phyloP scores from a whole-genome alignment of 306 rosid species.

The Vicia sativa region DNA sequence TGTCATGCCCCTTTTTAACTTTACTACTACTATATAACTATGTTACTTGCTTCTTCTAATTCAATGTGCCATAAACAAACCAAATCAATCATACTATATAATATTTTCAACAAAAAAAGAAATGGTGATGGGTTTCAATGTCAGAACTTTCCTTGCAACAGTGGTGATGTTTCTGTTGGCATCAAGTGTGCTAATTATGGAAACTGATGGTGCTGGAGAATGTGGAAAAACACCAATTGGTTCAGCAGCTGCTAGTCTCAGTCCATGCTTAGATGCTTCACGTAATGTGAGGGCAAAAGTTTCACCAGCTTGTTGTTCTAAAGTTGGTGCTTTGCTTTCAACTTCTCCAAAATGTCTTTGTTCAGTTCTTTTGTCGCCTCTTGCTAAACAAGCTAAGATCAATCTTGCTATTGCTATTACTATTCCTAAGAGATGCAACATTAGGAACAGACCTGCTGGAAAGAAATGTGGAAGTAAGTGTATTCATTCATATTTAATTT shows the following conservation, averaged over 20 bases:
- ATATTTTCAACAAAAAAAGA: not conserved
- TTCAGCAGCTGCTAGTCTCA: constrained; percentile 74
- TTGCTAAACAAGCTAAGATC: constrained; percentile 77
- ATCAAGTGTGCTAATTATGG: constrained; percentile 32
- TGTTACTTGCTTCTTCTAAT: not conserved
- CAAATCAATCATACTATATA: not conserved
- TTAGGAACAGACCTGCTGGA: constrained; percentile 75
- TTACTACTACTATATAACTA: constrained; percentile 41
- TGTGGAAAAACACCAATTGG: constrained; percentile 81
- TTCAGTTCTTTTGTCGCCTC: constrained; percentile 77
- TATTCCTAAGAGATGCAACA: constrained; percentile 86
- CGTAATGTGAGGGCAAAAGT: constrained; percentile 57
- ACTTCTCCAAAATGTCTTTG: constrained; percentile 76
- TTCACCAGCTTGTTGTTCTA: constrained; percentile 68
- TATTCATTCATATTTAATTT: not conserved
- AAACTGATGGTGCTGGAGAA: constrained; percentile 68
- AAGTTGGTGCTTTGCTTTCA: constrained; percentile 63
- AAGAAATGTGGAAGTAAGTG: constrained; percentile 92
- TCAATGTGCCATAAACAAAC: constrained; percentile 26
- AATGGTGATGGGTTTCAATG: constrained; percentile 22
- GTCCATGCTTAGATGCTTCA: constrained; percentile 73
- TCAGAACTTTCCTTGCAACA: constrained; percentile 22
- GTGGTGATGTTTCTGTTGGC: constrained; percentile 33
- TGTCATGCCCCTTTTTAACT: constrained; percentile 17
- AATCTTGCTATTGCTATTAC: constrained; percentile 75